phyloP scores from a whole-genome alignment of 208 protist species.

The Naegleria gruberi region DNA sequence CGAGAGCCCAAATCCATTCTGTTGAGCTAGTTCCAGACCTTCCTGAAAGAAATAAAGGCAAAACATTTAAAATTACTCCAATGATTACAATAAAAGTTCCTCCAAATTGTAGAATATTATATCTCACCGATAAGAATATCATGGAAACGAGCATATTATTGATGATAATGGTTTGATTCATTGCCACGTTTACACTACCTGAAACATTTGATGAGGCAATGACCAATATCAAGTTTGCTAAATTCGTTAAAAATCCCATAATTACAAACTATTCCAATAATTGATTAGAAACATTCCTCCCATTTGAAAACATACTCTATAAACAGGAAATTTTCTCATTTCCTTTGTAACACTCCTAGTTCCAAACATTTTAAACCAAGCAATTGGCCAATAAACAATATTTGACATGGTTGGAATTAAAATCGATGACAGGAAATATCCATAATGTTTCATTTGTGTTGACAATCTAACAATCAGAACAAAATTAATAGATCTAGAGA shows the following conservation, averaged over 20 bases:
- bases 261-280: not conserved
- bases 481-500: not conserved
- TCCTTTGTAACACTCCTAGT: not conserved
- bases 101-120: not conserved
- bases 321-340: not conserved
- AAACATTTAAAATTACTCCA: not conserved
- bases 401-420: not conserved
- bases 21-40: not conserved
- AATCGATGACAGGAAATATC: not conserved
- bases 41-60: not conserved
- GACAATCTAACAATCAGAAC: not conserved
- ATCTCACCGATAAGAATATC: not conserved
- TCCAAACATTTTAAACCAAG: not conserved
- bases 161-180: not conserved
- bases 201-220: not conserved
- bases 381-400: not conserved
- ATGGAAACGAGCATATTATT: not conserved
- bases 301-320: not conserved
- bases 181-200: not conserved
- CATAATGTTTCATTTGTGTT: not conserved
- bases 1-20: not conserved
- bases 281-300: too few relatives aligned
- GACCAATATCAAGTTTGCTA: not conserved
- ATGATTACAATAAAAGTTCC: not conserved
- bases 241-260: not conserved